Conservation (phyloP, 73 alveolate genomes). For the Paramecium biaurelia region DNA sequence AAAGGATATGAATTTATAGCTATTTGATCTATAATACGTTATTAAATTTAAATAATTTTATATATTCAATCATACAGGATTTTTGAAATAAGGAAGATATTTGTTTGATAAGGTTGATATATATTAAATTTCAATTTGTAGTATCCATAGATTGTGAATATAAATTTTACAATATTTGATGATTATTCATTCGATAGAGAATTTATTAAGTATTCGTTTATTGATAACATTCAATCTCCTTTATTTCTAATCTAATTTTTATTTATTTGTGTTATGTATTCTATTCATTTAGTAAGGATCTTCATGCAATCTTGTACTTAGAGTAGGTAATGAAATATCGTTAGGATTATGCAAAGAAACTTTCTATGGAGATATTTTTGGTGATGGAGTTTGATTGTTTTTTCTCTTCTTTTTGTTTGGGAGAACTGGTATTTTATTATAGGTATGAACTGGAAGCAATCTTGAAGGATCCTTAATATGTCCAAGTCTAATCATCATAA, state of each 20-base stretch:
- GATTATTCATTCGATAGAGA: neutral
- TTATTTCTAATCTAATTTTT: neutral
- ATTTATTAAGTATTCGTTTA: neutral
- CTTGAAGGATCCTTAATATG: neutral
- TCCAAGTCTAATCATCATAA: constrained; percentile 37
- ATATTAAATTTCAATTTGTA: neutral
- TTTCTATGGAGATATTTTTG: neutral
- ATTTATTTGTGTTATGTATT: neutral
- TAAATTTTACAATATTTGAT: neutral
- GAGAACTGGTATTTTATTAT: constrained; percentile 22
- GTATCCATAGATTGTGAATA: neutral
- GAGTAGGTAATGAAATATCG: neutral
- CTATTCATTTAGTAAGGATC: neutral
- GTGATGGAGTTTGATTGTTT: neutral
- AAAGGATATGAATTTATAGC: neutral
- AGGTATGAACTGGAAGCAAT: neutral
- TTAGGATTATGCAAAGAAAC: neutral
- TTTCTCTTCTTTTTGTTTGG: neutral
- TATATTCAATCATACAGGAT: neutral
- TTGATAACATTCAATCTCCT: neutral
- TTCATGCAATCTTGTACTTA: neutral
- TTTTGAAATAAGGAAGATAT: neutral
- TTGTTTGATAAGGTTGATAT: neutral
- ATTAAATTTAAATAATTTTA: neutral
- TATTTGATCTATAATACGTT: neutral